Percentiles rank a stretch among this genome's conserved stretches.
These are phyloP conservation scores for Colletotrichum cuscutae DNA, from an alignment of 2,329 filamentous ascomycete species.

Conservation along the genomic window DNA sequence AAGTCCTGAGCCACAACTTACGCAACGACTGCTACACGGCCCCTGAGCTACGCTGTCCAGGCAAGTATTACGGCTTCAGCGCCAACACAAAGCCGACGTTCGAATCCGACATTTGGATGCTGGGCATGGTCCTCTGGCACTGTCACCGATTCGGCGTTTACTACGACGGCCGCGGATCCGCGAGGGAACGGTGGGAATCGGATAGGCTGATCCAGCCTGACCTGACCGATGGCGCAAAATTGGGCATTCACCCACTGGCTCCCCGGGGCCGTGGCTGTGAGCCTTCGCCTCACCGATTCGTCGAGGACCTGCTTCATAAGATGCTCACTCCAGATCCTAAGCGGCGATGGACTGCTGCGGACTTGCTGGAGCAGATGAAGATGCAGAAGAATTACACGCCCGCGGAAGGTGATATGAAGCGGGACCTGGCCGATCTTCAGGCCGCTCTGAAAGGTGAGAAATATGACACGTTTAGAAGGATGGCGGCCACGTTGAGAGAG, in stretches of 20 bases:
- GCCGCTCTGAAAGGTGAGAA: neutral
- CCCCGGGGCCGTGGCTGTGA: neutral
- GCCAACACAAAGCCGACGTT: neutral
- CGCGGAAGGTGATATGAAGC: neutral
- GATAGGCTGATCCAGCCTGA: neutral
- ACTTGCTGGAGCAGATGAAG: neutral
- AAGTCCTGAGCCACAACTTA: neutral
- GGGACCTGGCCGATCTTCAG: neutral
- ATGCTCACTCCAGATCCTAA: slow-evolving; percentile 10
- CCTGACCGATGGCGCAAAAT: neutral
- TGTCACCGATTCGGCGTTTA: slow-evolving; percentile 3
- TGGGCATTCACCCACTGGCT: neutral
- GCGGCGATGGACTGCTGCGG: neutral
- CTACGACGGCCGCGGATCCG: neutral
- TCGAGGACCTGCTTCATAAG: neutral
- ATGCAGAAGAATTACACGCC: neutral
- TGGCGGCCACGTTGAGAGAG: neutral
- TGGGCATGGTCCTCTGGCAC: slow-evolving; percentile 11
- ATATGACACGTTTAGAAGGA: neutral
- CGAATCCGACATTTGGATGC: slow-evolving; percentile 23
- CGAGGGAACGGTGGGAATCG: neutral
- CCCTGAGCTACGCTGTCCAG: neutral
- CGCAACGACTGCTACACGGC: neutral
- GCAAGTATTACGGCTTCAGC: neutral
- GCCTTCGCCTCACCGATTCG: neutral